These are phyloP conservation scores for Lecanicillium sp. DNA, from an alignment of 2,329 filamentous ascomycete species.

Conservation along the genomic window DNA sequence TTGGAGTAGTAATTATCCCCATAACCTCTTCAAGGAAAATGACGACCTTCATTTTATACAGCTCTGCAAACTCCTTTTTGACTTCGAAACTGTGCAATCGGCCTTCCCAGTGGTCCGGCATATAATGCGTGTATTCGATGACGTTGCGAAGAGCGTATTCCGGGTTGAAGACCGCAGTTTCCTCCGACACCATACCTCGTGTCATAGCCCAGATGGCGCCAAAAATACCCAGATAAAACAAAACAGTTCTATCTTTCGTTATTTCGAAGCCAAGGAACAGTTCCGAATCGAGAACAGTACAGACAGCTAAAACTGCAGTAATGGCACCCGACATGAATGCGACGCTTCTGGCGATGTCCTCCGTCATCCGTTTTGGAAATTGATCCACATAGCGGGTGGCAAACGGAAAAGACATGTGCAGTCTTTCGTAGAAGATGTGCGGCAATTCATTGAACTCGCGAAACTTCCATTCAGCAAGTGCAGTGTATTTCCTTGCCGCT, in stretches of 20 bases:
- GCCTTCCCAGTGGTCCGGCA: constrained; percentile 81
- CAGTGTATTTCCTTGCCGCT: constrained; percentile 79
- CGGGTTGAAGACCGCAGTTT: constrained; percentile 85
- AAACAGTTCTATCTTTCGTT: constrained; percentile 75
- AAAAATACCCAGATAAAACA: constrained; percentile 85
- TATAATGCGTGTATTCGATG: constrained; percentile 88
- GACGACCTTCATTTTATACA: constrained; percentile 88
- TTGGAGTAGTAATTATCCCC: constrained; percentile 86
- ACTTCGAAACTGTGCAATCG: constrained; percentile 92
- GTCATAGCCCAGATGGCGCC: constrained; percentile 78
- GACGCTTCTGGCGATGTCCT: constrained; percentile 76
- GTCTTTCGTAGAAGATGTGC: constrained; percentile 81
- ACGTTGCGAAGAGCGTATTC: constrained; percentile 84
- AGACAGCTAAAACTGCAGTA: constrained; percentile 75
- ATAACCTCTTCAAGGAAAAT: constrained; percentile 91
- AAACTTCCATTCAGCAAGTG: constrained; percentile 95
- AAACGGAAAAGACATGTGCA: constrained; percentile 93
- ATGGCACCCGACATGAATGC: constrained; percentile 84
- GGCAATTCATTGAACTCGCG: constrained; percentile 95
- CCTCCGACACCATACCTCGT: constrained; percentile 77
- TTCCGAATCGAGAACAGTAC: constrained; percentile 84
- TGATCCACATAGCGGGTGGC: constrained; percentile 90
- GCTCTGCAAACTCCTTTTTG: constrained; percentile 77
- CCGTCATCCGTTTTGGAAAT: constrained; percentile 91
- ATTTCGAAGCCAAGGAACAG: constrained; percentile 89